phyloP scores from a whole-genome alignment of 2,329 filamentous ascomycete genomes.

The Pleoardoris graminearum region DNA sequence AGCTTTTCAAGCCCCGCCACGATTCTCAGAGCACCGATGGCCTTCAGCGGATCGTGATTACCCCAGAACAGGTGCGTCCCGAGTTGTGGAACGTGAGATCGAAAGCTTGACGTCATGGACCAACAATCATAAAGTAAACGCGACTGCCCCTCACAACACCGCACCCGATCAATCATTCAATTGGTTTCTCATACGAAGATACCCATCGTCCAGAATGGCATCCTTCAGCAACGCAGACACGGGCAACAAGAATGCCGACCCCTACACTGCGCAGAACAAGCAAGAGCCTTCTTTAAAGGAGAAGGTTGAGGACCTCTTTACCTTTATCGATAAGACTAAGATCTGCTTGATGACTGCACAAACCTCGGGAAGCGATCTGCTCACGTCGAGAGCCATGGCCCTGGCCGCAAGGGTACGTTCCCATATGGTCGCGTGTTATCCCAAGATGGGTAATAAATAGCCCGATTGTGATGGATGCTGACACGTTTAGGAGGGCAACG shows the following conservation, averaged over 20 bases:
- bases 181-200: not conserved
- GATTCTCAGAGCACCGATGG: conserved; percentile 3
- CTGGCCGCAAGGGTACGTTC: conserved; percentile 72
- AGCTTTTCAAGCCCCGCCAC: no score
- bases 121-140: conserved; percentile 9
- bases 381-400: conserved; percentile 86
- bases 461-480: conserved; percentile 1
- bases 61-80: conserved; percentile 12
- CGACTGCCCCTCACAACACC: not conserved
- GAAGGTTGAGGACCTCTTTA: conserved; percentile 74
- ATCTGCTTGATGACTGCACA: conserved; percentile 89
- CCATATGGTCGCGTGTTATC: no score
- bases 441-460: no score
- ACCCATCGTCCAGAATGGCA: conserved; percentile 29
- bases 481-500: conserved; percentile 67
- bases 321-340: conserved; percentile 73
- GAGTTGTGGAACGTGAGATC: conserved; percentile 6
- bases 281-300: conserved; percentile 71
- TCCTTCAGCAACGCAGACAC: conserved; percentile 47
- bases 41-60: conserved; percentile 15
- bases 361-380: conserved; percentile 63
- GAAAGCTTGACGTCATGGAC: conserved; percentile 20
- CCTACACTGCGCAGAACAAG: conserved; percentile 77
- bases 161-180: not conserved
- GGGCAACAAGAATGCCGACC: conserved; percentile 62